Conservation (phyloP, 768 basidiomycete genomes). For the Amanita polypyramis region DNA sequence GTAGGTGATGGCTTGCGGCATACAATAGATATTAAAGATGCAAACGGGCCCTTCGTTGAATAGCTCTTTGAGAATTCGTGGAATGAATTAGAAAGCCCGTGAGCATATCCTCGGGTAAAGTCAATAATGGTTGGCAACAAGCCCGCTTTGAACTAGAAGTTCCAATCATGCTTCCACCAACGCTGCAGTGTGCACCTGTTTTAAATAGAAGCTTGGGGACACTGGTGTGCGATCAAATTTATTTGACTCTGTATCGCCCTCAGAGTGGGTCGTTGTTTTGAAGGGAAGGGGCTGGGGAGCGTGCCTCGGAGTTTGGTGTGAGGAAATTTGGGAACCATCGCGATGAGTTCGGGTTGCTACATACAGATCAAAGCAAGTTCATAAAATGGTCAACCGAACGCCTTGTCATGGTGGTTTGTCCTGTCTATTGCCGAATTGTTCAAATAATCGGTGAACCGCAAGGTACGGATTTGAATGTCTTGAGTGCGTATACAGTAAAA, state of each 20-base stretch:
- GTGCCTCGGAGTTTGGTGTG: background rate
- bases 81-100: background rate
- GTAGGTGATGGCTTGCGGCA: background rate
- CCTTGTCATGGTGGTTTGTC: no score
- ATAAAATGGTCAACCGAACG: no score
- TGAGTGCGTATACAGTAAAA: no score
- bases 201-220: background rate
- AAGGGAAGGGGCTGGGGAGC: background rate
- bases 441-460: no score
- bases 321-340: background rate
- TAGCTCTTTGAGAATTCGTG: background rate
- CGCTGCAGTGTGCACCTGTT: background rate
- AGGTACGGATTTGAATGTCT: no score
- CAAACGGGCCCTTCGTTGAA: background rate
- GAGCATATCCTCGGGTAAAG: background rate
- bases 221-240: background rate
- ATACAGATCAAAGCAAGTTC: background rate
- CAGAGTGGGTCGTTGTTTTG: background rate
- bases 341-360: background rate
- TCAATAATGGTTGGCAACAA: background rate
- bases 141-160: slow-evolving; percentile 3
- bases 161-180: background rate
- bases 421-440: no score
- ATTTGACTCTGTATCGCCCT: background rate
- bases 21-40: background rate